Base-by-base conservation (phyloP, 148 eudicot genomes). In the Rhododendron ovatum region DNA sequence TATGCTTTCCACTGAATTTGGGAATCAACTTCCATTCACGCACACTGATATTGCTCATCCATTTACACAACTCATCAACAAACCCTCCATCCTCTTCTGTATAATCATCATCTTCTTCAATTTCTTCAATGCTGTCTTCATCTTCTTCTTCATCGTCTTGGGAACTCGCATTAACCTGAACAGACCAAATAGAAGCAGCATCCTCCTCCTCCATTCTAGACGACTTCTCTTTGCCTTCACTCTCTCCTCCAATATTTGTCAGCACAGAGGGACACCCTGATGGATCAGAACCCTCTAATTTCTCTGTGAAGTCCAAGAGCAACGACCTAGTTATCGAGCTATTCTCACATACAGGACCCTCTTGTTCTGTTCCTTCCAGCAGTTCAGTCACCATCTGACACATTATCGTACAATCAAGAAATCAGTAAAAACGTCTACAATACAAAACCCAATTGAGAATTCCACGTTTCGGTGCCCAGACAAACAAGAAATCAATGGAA, bases 131-230 rank as follows among this genome's bases (percentile, higher is more conserved):
- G 82, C 20, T 37, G 4, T n/a, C 73, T 57, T 82, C 71, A 20
- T 82, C 84, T 4, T 57, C 94, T 0, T 86, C 93, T 13, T 92
- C 92, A 15, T 90, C 90, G 15, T 88, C 93, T 76, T 84, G 89
- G 39, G 86, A 88, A 86, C 98, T 95, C 26, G 93, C 95, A 91
- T 96, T 95, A 63, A 90, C 98, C 87, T 93, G 94, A 82, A 95
- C 86, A 17, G 99, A 94, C 97, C 98, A 94, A 24, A 93, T 78
- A 2, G 98, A 95, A n/a, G 17, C 88, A 83, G 91, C 88, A 82
- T 90, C 92, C 69, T 93, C 98, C 20, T 94, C 95, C 18, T 93
- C 92, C 0, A 76, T 41, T 2, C 55, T 9, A 0, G 71, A 59
- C 24, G 28, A 2, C 87, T 88, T 84, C 28, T 82, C 85, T 26